Base-by-base conservation (phyloP, 2,329 filamentous ascomycete genomes). In the Ceratocystis cubensis region DNA sequence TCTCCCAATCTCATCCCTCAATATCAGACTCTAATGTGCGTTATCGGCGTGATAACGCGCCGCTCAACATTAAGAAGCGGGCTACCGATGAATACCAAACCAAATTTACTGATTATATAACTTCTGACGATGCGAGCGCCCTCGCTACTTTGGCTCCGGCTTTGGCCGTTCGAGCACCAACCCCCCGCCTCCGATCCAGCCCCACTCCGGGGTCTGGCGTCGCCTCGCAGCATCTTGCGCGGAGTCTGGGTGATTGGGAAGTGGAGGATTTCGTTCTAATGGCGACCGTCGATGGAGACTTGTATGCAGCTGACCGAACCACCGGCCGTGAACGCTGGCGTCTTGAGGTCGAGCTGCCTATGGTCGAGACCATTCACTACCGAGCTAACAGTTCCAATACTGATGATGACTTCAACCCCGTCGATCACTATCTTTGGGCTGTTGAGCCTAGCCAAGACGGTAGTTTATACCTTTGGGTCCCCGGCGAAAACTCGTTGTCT, bases 231-330 rank as follows among this genome's bases (percentile, higher is more conserved):
- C 88, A 89, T 76, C 82, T 83, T 88, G 93, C 91, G 92, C 92
- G 93, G 86, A 95, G 88, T 82, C 82, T 97, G 84, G 88, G 92
- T 84, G 93, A 96, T 80, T 97, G 93, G 93, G 91, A 96, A 88
- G 92, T 96, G 80, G 93, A 97, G 89, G 92, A 97, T 82, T 96
- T 96, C 84, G 89, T 97, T 80, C 90, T 99, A 82, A 82, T 99
- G 88, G 93, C 94, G 89, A 97, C 94, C 84, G 89, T 97, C 85
- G 92, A 97, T 82, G 94, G 94, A 82, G 89, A 91, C 75, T 85
- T 97, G 73, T 89, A 96, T 79, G 92, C 93, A 75, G 86, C 86
- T 76, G 91, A 96, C 79, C 85, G 94, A 73, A 88, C 87, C 75
- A 94, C 88, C 64, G 94, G 94, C 72, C 82, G 87, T 70, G 82